phyloP scores from a whole-genome alignment of 306 rosid species.

The Pterocarpus macrocarpus region DNA sequence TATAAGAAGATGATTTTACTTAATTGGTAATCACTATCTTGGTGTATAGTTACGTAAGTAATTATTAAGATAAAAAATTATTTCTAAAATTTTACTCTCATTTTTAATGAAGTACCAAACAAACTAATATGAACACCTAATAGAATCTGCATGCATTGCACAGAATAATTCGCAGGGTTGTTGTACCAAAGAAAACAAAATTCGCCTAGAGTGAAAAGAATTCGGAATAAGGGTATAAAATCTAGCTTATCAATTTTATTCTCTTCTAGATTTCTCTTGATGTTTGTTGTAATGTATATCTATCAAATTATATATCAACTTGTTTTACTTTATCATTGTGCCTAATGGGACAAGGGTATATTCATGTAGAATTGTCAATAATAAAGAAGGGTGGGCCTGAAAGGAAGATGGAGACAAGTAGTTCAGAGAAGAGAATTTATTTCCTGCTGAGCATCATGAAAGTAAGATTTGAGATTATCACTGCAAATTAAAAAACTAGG shows the following conservation, averaged over 20 bases:
- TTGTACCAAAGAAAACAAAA: conserved; percentile 19
- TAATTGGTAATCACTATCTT: too few species aligned
- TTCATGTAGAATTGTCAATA: conserved; percentile 36
- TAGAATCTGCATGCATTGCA: too few species aligned
- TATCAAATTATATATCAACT: conserved; percentile 8
- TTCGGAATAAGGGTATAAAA: conserved; percentile 32
- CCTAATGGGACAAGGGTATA: conserved; percentile 47
- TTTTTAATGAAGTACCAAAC: too few species aligned
- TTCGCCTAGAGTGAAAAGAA: neutral
- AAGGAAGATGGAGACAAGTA: conserved; percentile 33
- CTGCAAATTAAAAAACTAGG: neutral
- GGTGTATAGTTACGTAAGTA: too few species aligned
- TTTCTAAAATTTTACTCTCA: too few species aligned
- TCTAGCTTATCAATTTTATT: conserved; percentile 20
- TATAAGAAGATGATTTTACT: too few species aligned
- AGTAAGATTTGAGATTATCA: conserved; percentile 24
- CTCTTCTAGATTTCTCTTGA: conserved; percentile 23
- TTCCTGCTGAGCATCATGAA: conserved; percentile 11
- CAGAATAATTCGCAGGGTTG: neutral
- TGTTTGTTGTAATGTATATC: neutral
- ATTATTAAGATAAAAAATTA: too few species aligned
- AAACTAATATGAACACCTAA: too few species aligned
- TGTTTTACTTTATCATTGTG: conserved; percentile 11
- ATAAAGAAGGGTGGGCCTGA: conserved; percentile 26
- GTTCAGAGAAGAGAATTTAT: conserved; percentile 28